A percentile compares a stretch with the other conserved stretches of the same genome.
Conservation (phyloP, 2,329 filamentous ascomycete species). For the Delphinella strobiligena region DNA sequence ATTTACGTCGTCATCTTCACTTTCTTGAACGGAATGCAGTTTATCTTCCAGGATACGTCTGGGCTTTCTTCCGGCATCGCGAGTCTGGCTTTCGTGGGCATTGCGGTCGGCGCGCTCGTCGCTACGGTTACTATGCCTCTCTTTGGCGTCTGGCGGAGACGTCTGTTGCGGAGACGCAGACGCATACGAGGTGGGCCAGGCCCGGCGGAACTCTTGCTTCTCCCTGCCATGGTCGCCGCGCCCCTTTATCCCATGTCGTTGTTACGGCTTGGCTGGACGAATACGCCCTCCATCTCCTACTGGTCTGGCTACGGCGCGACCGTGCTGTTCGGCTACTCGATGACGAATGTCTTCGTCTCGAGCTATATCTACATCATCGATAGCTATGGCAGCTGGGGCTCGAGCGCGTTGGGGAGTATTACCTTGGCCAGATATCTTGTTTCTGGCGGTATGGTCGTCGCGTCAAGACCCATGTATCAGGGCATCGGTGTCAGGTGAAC, state of each 20-base stretch:
- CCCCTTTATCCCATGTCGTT: conserved; percentile 30
- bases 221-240: conserved; percentile 31
- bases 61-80: conserved; percentile 26
- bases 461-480: conserved; percentile 25
- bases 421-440: conserved; percentile 17
- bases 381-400: conserved; percentile 27
- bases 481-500: conserved; percentile 28
- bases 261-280: conserved; percentile 40
- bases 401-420: conserved; percentile 25
- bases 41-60: conserved; percentile 34
- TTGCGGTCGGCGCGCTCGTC: conserved; percentile 30
- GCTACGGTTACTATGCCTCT: conserved; percentile 23
- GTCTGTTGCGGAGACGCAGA: conserved; percentile 9
- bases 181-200: conserved; percentile 8
- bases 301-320: conserved; percentile 33
- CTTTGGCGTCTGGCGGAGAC: conserved; percentile 18
- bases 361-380: conserved; percentile 23
- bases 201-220: conserved; percentile 23
- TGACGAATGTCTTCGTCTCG: conserved; percentile 31
- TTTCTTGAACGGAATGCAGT: conserved; percentile 38
- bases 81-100: conserved; percentile 31
- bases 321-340: conserved; percentile 31
- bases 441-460: conserved; percentile 27
- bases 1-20: conserved; percentile 42
- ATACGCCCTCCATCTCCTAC: conserved; percentile 27